These are phyloP conservation scores for Scutellaria barbata DNA, from an alignment of 257 asterid genomes.

Conservation along the genomic window DNA sequence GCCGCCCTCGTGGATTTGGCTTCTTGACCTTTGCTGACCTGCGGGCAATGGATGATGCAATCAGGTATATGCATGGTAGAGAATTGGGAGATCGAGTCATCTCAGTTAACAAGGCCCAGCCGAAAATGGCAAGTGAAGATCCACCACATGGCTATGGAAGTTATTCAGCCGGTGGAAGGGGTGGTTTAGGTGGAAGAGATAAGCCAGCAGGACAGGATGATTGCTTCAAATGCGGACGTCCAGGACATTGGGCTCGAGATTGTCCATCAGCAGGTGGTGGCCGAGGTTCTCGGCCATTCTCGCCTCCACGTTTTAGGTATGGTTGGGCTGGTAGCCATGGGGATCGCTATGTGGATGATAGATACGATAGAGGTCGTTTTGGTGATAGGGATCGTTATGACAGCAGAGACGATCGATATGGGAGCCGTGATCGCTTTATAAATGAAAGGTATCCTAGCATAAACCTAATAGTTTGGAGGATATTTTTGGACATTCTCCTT, in stretches of 20 bases:
- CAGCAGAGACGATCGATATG: constrained; percentile 74
- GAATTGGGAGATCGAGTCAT: constrained; percentile 86
- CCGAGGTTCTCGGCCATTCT: constrained; percentile 66
- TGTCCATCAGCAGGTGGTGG: constrained; percentile 86
- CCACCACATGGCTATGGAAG: constrained; percentile 72
- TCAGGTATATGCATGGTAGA: constrained; percentile 92
- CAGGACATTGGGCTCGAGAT: constrained; percentile 99
- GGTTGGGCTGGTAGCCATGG: constrained; percentile 73
- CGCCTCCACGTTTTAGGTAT: constrained; percentile 83
- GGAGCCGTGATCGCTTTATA: constrained; percentile 68
- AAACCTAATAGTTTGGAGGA: neutral
- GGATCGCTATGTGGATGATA: constrained; percentile 85
- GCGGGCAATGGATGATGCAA: constrained; percentile 92
- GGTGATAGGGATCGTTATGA: constrained; percentile 84
- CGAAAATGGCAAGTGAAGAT: constrained; percentile 79
- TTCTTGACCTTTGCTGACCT: constrained; percentile 93
- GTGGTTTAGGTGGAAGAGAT: constrained; percentile 69
- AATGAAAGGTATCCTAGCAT: constrained; percentile 57
- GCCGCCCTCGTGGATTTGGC: constrained; percentile 99
- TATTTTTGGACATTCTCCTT: too few relatives aligned
- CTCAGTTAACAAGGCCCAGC: constrained; percentile 96
- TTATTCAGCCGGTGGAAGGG: constrained; percentile 72
- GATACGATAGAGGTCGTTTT: constrained; percentile 73
- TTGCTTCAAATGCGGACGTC: constrained; percentile 96
- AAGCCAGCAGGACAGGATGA: constrained; percentile 85